A percentile compares a stretch with the other conserved stretches of the same genome.
Conservation (phyloP, 2,329 filamentous ascomycete genomes). For the Beauveria sp. region DNA sequence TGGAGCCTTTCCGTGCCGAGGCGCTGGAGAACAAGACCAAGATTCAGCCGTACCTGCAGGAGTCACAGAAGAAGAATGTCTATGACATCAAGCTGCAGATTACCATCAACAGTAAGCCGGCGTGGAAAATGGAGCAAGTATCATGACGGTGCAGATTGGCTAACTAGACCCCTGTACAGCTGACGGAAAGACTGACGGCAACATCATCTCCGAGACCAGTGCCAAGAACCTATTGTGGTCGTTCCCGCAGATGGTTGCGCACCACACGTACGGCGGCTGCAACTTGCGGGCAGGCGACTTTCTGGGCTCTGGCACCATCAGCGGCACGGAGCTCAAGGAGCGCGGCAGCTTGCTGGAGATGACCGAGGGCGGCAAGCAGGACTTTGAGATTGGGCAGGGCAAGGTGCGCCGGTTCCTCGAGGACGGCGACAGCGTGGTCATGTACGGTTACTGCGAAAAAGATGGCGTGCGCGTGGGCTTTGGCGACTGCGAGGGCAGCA, state of each 20-base stretch:
- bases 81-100: slow-evolving; percentile 32
- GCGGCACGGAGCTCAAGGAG: slow-evolving; percentile 30
- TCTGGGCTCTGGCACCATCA: slow-evolving; percentile 45
- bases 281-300: slow-evolving; percentile 62
- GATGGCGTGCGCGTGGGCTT: slow-evolving; percentile 33
- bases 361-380: slow-evolving; percentile 36
- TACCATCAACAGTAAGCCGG: slow-evolving; percentile 30
- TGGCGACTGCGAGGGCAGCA: slow-evolving; percentile 33
- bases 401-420: slow-evolving; percentile 35
- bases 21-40: slow-evolving; percentile 26
- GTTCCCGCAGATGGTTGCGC: slow-evolving; percentile 70
- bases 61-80: slow-evolving; percentile 35
- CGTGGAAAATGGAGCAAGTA: too few relatives aligned
- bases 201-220: slow-evolving; percentile 13
- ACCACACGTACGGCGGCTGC: slow-evolving; percentile 67
- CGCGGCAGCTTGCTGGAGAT: slow-evolving; percentile 39
- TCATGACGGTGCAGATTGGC: background rate
- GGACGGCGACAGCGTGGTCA: slow-evolving; percentile 36
- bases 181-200: slow-evolving; percentile 4
- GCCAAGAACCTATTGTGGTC: slow-evolving; percentile 53
- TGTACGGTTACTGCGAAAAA: slow-evolving; percentile 29
- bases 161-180: slow-evolving; percentile 1
- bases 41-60: slow-evolving; percentile 42
- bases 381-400: slow-evolving; percentile 32
- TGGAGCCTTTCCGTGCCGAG: slow-evolving; percentile 26